Base-by-base conservation (phyloP, 2,329 filamentous ascomycete genomes). In the Passalora sequoiae region DNA sequence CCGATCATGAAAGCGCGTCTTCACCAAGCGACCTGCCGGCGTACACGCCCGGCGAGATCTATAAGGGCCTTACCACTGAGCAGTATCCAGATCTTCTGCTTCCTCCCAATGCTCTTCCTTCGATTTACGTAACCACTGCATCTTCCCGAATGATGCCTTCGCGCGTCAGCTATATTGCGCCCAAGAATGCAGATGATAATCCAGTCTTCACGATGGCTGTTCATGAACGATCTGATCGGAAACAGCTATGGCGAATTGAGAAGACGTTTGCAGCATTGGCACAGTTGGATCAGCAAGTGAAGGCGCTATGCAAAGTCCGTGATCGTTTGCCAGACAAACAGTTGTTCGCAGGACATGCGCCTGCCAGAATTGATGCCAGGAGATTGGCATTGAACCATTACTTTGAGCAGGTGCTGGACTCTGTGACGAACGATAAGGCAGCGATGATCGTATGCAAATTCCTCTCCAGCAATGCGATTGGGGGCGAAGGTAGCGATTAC, bases 131-230 rank as follows among this genome's bases (percentile, higher is more conserved):
- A 36, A 86, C 79, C 62, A 91, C 96, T 3, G 87, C 89, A 3
- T 97, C 92, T 4, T 97, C 92, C 16, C 82, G 92, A n/a, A 81
- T 98, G 73, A 89, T 87, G 60, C 92, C 91, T 10, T 95, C 91
- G 0, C 76, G 91, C 51, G 81, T 88, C 27, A 96, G 89, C 62
- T 78, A 92, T 55, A 72, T 95, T 58, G 86, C 82, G 2, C 72
- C 89, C 8, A 91, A 81, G 38, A 83, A 86, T 49, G 72, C 85
- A 15, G 89, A 96, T 45, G 91, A 95, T 60, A 89, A 96, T 56
- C 88, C 89, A 0, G 91, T 97, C 0, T 96, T 97, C 59, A 95
- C 89, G 0, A 72, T 98, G 40, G 89, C 89, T 13, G 72, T 98
- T 25, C 84, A 88, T 57, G 85, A 85, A 7, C 81, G 89, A 42